A percentile compares a stretch with the other conserved stretches of the same genome.
These are phyloP conservation scores for Ophiocordyceps camponoti-rufipedis DNA, from an alignment of 2,329 filamentous ascomycete genomes.

Conservation along the genomic window DNA sequence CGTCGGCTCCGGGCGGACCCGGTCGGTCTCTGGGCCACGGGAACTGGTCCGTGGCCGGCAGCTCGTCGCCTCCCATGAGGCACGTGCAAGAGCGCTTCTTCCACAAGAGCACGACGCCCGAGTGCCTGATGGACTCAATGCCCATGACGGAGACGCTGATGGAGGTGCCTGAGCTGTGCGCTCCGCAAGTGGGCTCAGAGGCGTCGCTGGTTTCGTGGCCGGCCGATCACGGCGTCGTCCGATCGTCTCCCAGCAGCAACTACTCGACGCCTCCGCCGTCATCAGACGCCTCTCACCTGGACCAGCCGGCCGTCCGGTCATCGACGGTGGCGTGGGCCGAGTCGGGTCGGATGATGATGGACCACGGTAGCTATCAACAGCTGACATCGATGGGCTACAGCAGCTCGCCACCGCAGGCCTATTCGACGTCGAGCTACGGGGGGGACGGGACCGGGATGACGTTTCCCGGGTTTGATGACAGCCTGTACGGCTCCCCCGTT, in stretches of 20 bases:
- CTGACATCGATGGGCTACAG: constrained; percentile 11
- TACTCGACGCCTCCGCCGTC: constrained; percentile 23
- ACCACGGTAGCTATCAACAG: constrained; percentile 6
- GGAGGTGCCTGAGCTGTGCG: constrained; percentile 5
- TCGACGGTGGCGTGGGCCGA: constrained; percentile 15
- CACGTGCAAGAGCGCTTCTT: constrained; percentile 5
- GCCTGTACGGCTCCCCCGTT: constrained; percentile 17
- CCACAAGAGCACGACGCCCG: not conserved
- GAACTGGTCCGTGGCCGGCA: not conserved
- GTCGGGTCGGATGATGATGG: constrained; percentile 4
- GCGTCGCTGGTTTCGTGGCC: constrained; percentile 9
- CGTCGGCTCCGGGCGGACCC: not conserved
- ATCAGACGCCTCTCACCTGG: constrained; percentile 16
- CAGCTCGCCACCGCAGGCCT: constrained; percentile 10
- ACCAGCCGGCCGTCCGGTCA: constrained; percentile 9
- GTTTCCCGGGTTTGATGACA: constrained; percentile 18
- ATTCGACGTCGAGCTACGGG: constrained; percentile 16
- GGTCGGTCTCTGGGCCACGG: not conserved
- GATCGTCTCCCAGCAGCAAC: constrained; percentile 26
- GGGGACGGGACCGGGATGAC: constrained; percentile 9
- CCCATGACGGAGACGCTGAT: constrained; percentile 2
- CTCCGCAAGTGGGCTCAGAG: constrained; percentile 1
- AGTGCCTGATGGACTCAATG: not conserved
- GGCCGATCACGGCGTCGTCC: constrained; percentile 22
- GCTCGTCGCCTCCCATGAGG: constrained; percentile 4